Base-by-base conservation (phyloP, 495 filamentous ascomycete species). In the Xylaria venustula region DNA sequence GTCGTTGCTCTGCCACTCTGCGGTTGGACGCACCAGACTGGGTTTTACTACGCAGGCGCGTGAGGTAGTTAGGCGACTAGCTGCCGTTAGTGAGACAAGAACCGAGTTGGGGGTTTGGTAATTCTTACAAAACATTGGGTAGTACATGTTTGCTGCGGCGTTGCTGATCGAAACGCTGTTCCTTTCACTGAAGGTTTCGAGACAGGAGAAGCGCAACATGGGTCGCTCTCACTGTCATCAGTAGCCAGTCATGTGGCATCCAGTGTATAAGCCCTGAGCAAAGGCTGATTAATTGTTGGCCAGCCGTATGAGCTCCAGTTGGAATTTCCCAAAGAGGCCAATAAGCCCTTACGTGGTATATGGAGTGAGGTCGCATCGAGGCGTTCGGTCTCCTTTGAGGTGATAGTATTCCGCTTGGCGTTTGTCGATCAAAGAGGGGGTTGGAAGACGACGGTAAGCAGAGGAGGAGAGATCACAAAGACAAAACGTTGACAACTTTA, bases 231-330 rank as follows among this genome's bases (percentile, higher is more conserved):
- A n/a, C n/a, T n/a, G n/a, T n/a, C 41, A 36, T 34, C 28, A 23
- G 36, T 25, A 34, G 17, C 17, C 54, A 11, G 41, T 48, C 41
- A 47, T 57, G 54, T 57, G 54, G 54, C 42, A 26, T n/a, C 26
- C 2, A 20, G 54, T 37, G 20, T 47, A 41, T 56, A 23, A 40
- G 25, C 28, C 42, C 54, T 57, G 42, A 36, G 41, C 42, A 37
- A 37, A 48, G 41, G 54, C 28, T 57, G 25, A 48, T 57, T 25
- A 46, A 57, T 47, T 19, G 30, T 20, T n/a, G n/a, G 26, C 6
- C 7, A 17, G 28, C 23, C 19, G 17, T 17, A 11, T 11, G 20
- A 17, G 42, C 19, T 25, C 40, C 32, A 40, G 54, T 28, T 30
- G 20, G 22, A 25, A 36, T 46, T 48, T 15, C 41, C 42, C 15